phyloP scores from a whole-genome alignment of 2,329 filamentous ascomycete genomes.

The Eurotiales sp. region DNA sequence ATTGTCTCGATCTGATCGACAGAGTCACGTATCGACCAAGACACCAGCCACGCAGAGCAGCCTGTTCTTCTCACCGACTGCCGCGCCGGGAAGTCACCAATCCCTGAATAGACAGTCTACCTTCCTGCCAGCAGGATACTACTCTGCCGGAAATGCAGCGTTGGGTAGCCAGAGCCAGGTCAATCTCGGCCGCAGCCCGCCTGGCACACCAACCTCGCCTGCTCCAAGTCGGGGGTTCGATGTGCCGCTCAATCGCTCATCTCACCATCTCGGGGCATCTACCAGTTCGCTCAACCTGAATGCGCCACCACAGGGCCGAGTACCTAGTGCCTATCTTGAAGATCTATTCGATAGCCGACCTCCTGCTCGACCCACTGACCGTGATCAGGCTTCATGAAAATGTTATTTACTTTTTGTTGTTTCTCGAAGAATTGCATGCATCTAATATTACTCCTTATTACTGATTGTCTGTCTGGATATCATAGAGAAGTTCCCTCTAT shows the following conservation, averaged over 20 bases:
- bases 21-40: slow-evolving; percentile 36
- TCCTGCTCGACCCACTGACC: slow-evolving; percentile 14
- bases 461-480: not conserved
- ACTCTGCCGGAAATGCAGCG: slow-evolving; percentile 64
- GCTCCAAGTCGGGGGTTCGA: slow-evolving; percentile 42
- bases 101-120: slow-evolving; percentile 65
- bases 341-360: slow-evolving; percentile 77
- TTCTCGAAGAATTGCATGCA: not conserved
- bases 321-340: slow-evolving; percentile 85
- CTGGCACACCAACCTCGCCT: slow-evolving; percentile 60
- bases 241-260: slow-evolving; percentile 25
- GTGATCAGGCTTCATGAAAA: slow-evolving; percentile 3
- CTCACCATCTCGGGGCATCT: slow-evolving; percentile 28
- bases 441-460: not conserved
- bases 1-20: slow-evolving; percentile 30
- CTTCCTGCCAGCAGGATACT: slow-evolving; percentile 88
- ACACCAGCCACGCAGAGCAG: slow-evolving; percentile 60
- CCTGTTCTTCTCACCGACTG: slow-evolving; percentile 94
- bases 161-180: slow-evolving; percentile 34
- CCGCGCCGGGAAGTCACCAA: slow-evolving; percentile 54
- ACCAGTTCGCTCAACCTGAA: slow-evolving; percentile 64
- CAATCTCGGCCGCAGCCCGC: slow-evolving; percentile 53
- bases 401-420: not conserved
- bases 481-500: not conserved
- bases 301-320: slow-evolving; percentile 63